Conservation (phyloP, 176 grass and related monocot genomes). For the Triticum urartu region DNA sequence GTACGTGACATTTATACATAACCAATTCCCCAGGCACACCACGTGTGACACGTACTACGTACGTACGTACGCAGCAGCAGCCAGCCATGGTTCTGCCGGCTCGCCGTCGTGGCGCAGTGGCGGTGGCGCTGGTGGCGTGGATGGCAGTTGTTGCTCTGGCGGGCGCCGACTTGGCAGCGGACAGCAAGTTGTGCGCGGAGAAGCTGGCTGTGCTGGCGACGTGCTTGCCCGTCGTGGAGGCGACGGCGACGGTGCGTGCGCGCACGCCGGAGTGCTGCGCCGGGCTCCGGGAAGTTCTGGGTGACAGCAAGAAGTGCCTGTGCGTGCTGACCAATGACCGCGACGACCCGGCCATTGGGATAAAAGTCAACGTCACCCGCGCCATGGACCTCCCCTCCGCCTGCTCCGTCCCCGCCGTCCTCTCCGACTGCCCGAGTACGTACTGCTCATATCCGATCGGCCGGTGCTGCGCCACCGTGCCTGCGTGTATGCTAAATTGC, state of each 20-base stretch:
- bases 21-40: too few species aligned
- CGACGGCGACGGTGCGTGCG: constrained; percentile 33
- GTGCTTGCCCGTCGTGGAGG: constrained; percentile 81
- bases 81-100: neutral
- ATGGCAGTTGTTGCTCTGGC: neutral
- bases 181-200: constrained; percentile 64
- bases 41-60: too few species aligned
- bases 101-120: neutral
- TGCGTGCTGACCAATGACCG: constrained; percentile 79
- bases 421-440: neutral
- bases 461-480: too few species aligned
- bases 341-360: constrained; percentile 62
- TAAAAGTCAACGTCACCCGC: constrained; percentile 75
- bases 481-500: too few species aligned
- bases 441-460: too few species aligned
- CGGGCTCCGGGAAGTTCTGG: constrained; percentile 49
- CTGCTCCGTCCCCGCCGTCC: constrained; percentile 38
- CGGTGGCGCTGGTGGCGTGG: neutral
- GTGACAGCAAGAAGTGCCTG: constrained; percentile 55
- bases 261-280: constrained; percentile 83
- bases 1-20: too few species aligned
- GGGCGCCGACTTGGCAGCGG: constrained; percentile 46
- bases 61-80: neutral
- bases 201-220: constrained; percentile 63
- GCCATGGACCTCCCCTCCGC: constrained; percentile 51